Conservation (phyloP, 495 filamentous ascomycete genomes). For the Talaromyces liani region DNA sequence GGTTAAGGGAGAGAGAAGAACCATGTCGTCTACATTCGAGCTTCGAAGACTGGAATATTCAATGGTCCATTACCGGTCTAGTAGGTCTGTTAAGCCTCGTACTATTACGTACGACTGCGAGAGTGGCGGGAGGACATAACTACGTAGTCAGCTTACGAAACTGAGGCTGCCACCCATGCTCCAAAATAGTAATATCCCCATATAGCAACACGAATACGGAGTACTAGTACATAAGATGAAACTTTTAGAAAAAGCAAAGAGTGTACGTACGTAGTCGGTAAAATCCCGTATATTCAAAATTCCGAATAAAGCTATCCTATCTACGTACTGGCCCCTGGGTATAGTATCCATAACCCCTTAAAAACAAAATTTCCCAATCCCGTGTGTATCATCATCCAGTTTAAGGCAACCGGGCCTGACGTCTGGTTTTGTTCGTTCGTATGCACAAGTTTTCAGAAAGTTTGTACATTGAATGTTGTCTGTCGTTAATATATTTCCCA, state of each 20-base stretch:
- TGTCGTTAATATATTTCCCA: not conserved
- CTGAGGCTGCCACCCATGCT: not conserved
- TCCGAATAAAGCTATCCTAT: not conserved
- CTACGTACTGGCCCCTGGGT: not conserved
- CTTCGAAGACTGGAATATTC: no score
- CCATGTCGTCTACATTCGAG: no score
- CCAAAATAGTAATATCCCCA: not conserved
- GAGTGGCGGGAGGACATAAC: not conserved
- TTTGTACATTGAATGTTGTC: not conserved
- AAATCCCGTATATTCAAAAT: not conserved
- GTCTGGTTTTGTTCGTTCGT: not conserved
- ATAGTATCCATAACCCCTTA: not conserved
- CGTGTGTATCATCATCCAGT: constrained; percentile 3
- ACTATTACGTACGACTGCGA: no score
- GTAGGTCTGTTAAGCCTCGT: no score
- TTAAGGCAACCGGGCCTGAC: constrained; percentile 5
- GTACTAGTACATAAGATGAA: not conserved
- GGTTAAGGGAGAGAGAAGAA: no score
- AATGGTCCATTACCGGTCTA: no score
- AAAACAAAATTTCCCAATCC: not conserved
- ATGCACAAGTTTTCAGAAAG: not conserved
- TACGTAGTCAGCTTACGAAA: not conserved
- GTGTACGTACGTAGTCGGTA: not conserved
- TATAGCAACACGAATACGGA: not conserved
- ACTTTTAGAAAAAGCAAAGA: not conserved